Percentiles rank a stretch among this genome's conserved stretches.
These are phyloP conservation scores for Hypoxylon crocopeplum DNA, from an alignment of 495 filamentous ascomycete species.

Conservation along the genomic window DNA sequence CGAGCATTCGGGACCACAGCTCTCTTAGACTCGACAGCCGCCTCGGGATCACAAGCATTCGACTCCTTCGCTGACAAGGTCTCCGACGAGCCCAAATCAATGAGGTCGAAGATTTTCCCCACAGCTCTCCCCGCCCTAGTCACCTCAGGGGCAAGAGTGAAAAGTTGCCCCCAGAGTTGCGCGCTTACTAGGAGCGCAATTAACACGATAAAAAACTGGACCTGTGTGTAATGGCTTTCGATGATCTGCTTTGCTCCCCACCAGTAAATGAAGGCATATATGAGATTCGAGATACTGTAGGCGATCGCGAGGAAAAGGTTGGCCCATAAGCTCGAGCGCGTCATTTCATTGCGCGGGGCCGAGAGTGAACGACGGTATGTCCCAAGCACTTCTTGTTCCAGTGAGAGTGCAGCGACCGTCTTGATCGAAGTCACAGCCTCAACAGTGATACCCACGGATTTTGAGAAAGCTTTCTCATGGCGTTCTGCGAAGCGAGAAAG, in stretches of 20 bases:
- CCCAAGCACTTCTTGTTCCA: conserved; percentile 52
- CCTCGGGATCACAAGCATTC: conserved; percentile 31
- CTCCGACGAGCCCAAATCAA: conserved; percentile 51
- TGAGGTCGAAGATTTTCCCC: conserved; percentile 54
- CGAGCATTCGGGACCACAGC: conserved; percentile 20
- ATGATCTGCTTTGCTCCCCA: conserved; percentile 67
- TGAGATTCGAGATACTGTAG: conserved; percentile 59
- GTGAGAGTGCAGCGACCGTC: conserved; percentile 60
- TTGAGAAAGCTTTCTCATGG: conserved; percentile 62
- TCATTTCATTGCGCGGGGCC: conserved; percentile 56
- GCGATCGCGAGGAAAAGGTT: conserved; percentile 62
- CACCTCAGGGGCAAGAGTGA: conserved; percentile 67
- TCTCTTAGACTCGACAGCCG: conserved; percentile 30
- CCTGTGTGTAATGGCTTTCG: conserved; percentile 60
- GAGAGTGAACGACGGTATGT: conserved; percentile 55
- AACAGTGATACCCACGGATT: conserved; percentile 57
- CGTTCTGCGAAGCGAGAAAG: conserved; percentile 64
- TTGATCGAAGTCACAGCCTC: conserved; percentile 61
- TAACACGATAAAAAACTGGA: conserved; percentile 72
- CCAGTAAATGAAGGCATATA: conserved; percentile 73
- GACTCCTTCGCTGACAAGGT: conserved; percentile 10
- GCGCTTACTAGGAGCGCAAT: conserved; percentile 67
- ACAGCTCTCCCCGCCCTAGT: conserved; percentile 61
- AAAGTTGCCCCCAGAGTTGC: conserved; percentile 70
- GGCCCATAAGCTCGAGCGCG: conserved; percentile 53